Base-by-base conservation (phyloP, 2,329 filamentous ascomycete genomes). In the Lojkania enalia region DNA sequence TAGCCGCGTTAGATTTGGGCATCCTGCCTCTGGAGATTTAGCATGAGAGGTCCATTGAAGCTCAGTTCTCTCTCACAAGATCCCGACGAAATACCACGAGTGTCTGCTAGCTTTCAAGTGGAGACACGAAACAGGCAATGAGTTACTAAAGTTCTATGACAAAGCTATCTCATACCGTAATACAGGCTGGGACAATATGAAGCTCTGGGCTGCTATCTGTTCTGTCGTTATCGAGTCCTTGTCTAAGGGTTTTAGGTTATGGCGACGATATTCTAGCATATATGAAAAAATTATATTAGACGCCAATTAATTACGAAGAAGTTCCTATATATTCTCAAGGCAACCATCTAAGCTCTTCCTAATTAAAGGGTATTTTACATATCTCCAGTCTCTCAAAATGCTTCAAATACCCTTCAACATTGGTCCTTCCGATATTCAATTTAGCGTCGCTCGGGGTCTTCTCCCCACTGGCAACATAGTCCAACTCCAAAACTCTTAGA, bases 1-100 rank as follows among this genome's bases (percentile, higher is more conserved):
- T n/a, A 29, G 20, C 36, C 13, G 7, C 27, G 12, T 19, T 39
- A 12, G 36, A 39, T 12, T 16, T 39, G 13, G 36, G 20, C 19
- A 39, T 39, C 12, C 36, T 39, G 5, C 36, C 27, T 15, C 20
- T 39, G 36, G 36, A 39, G 20, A 39, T 39, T 16, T 39, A 21
- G 36, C 36, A 39, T 14, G 20, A 39, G 11, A 18, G 27, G 15
- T 25, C 36, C 20, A n/a, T 39, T 4, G 36, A 39, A 20, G 16
- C 9, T 7, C 33, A 18, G 9, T 36, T 36, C n/a, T 36, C 33
- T 7, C 18, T 36, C 5, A 36, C 11, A 36, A 36, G 33, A 18
- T 6, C 4, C 33, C 16, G 7, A 18, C 20, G 14, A 18, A 36
- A 20, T 36, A 15, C n/a, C 18, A 15, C 16, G 33, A 36, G 7